Percentiles rank a stretch among this genome's conserved stretches.
Conservation (phyloP, 1,284 basidiomycete species). For the Tremellales sp. region DNA sequence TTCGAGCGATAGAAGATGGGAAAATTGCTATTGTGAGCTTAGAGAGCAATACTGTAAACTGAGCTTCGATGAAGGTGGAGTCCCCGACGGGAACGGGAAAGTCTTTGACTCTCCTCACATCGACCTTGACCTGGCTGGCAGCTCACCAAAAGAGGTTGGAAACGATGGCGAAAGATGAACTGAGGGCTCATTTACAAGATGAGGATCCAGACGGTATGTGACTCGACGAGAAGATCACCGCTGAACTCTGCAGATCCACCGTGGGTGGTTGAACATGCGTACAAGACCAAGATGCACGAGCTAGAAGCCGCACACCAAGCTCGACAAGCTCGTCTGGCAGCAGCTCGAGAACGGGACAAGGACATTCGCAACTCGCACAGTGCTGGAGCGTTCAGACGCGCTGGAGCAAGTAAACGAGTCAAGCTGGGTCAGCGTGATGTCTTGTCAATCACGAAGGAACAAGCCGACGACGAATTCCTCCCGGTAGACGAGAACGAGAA, state of each 20-base stretch:
- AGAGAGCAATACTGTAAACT: neutral
- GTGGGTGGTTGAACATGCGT: constrained; percentile 76
- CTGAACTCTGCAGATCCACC: constrained; percentile 55
- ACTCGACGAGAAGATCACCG: neutral
- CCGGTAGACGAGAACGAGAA: constrained; percentile 53
- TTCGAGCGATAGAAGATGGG: constrained; percentile 67
- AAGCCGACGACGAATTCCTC: constrained; percentile 60
- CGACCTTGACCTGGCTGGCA: constrained; percentile 72
- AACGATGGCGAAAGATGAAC: constrained; percentile 20
- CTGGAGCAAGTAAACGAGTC: constrained; percentile 11
- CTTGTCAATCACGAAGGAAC: constrained; percentile 52
- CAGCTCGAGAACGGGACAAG: constrained; percentile 63
- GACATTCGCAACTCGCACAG: constrained; percentile 44
- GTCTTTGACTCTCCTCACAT: constrained; percentile 75
- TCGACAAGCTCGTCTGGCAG: constrained; percentile 58
- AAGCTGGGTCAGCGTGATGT: constrained; percentile 53
- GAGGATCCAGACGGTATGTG: constrained; percentile 41
- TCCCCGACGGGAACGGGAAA: constrained; percentile 89
- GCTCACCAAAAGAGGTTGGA: constrained; percentile 45
- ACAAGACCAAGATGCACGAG: constrained; percentile 60
- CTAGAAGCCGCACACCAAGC: constrained; percentile 64
- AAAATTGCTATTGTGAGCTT: constrained; percentile 62
- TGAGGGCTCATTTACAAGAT: constrained; percentile 28
- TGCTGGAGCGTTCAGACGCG: constrained; percentile 17
- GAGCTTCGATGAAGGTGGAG: constrained; percentile 57